A percentile compares a stretch with the other conserved stretches of the same genome.
These are phyloP conservation scores for Penicillium italicum DNA, from an alignment of 2,329 filamentous ascomycete species.

Conservation along the genomic window DNA sequence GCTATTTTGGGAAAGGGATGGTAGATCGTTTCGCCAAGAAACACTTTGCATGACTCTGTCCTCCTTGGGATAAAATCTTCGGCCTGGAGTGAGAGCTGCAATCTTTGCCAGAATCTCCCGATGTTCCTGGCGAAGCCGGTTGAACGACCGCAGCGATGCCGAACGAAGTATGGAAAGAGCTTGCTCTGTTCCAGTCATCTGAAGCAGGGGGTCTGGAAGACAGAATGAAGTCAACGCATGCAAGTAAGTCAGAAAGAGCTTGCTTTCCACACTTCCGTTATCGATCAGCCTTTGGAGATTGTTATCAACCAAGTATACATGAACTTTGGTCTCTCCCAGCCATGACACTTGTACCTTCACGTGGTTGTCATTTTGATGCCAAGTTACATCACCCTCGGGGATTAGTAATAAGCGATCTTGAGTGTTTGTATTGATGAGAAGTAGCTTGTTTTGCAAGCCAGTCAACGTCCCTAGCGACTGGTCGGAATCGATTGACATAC, in stretches of 20 bases:
- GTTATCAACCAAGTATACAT: slow-evolving; percentile 50
- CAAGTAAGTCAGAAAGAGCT: slow-evolving; percentile 49
- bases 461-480: slow-evolving; percentile 50
- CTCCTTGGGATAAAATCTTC: no score
- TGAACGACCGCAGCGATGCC: slow-evolving; percentile 50
- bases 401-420: slow-evolving; percentile 35
- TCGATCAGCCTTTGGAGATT: slow-evolving; percentile 51
- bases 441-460: slow-evolving; percentile 50
- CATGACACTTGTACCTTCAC: slow-evolving; percentile 31
- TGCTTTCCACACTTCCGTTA: slow-evolving; percentile 51
- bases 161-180: slow-evolving; percentile 35
- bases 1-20: slow-evolving; percentile 47
- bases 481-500: slow-evolving; percentile 47
- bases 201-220: slow-evolving; percentile 35
- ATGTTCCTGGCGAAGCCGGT: slow-evolving; percentile 37
- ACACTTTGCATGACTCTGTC: slow-evolving; percentile 54
- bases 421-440: slow-evolving; percentile 39
- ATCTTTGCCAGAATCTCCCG: neutral
- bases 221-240: slow-evolving; percentile 39
- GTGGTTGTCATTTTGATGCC: slow-evolving; percentile 21
- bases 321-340: slow-evolving; percentile 31
- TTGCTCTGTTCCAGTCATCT: slow-evolving; percentile 31
- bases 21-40: slow-evolving; percentile 41
- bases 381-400: neutral
- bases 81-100: slow-evolving; percentile 42